Base-by-base conservation (phyloP, 805 yeast genomes). In the Ogataea populi-albae region DNA sequence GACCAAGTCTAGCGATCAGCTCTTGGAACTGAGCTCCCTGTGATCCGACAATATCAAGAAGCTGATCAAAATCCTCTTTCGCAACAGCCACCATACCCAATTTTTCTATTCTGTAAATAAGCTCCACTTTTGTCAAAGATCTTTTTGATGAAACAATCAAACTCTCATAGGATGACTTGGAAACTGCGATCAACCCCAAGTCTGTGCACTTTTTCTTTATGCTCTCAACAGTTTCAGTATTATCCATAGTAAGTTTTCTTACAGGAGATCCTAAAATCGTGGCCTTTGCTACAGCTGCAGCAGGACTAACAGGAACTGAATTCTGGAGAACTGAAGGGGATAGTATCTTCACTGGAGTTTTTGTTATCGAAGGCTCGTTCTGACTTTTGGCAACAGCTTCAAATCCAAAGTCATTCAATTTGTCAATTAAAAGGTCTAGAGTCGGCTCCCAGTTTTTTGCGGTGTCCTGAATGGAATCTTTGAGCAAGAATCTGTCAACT, bases 381-480 rank as follows among this genome's bases (percentile, higher is more conserved):
- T 57, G 59, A 8, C 37, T 27, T 10, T 21, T 20, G 2, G 54
- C 43, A 10, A 59, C 12, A 16, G 57, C 42, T 10, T 38, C 45
- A 24, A 52, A 53, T 4, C 65, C 68, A 21, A 47, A 36, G 2
- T 31, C 36, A 9, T 41, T 29, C 38, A 51, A 42, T 20, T 45
- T 43, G 6, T 48, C 29, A 6, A 43, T 32, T 23, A 64, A 47
- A 26, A 40, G 50, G 5, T 52, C 57, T 9, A 62, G 19, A 6
- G 63, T 35, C 5, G 68, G 64, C 3, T 35, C 26, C 34, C 36
- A 4, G 35, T 34, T n/a, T 32, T 33, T 24, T 38, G 43, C 38
- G 49, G 25, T 4, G 48, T 11, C 4, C 59, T 55, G 26, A 56
- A 51, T 23, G 67, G 24, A 23, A 55, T 50, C 0, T 61, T 65